Evolutionary conservation across 2,329 filamentous ascomycete species (phyloP).

Genomic region (Fusarium dimerum): DNA sequence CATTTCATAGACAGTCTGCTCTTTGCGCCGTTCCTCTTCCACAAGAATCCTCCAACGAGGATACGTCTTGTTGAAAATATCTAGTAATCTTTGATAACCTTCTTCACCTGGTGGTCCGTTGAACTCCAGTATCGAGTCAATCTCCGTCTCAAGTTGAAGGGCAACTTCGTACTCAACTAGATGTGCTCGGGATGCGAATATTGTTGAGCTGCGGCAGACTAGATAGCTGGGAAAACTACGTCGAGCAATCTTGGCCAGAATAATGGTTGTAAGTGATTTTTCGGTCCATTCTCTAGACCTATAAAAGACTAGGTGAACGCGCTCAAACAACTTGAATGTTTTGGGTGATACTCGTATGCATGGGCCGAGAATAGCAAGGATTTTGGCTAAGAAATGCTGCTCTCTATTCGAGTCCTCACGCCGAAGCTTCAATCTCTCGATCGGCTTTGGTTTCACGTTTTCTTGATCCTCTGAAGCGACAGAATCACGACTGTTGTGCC

Average conservation of each 20-base stretch:
- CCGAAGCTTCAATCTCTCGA: constrained; percentile 15
- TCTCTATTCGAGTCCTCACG: constrained; percentile 61
- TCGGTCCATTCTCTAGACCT: constrained; percentile 96
- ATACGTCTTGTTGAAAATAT: constrained; percentile 73
- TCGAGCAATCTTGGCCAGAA: constrained; percentile 84
- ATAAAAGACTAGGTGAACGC: constrained; percentile 95
- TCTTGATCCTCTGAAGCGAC: constrained; percentile 47
- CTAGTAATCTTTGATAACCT: constrained; percentile 66
- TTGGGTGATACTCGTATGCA: constrained; percentile 78
- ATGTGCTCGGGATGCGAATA: constrained; percentile 75
- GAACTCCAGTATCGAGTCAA: constrained; percentile 82
- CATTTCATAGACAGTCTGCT: constrained; percentile 73
- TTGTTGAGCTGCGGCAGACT: constrained; percentile 84
- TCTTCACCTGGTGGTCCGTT: constrained; percentile 68
- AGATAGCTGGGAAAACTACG: constrained; percentile 89
- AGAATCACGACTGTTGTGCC: constrained; percentile 63
- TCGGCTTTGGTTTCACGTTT: constrained; percentile 20
- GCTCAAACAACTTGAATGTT: constrained; percentile 81
- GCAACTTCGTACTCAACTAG: constrained; percentile 89
- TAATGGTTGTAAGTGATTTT: constrained; percentile 92
- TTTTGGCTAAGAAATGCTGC: constrained; percentile 74
- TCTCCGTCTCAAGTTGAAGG: constrained; percentile 75
- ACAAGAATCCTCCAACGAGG: constrained; percentile 78
- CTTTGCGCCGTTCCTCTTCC: constrained; percentile 73
- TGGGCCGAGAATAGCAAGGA: constrained; percentile 74